Base-by-base conservation (phyloP, 2,329 filamentous ascomycete genomes). In the Rasamsonia emersonii region DNA sequence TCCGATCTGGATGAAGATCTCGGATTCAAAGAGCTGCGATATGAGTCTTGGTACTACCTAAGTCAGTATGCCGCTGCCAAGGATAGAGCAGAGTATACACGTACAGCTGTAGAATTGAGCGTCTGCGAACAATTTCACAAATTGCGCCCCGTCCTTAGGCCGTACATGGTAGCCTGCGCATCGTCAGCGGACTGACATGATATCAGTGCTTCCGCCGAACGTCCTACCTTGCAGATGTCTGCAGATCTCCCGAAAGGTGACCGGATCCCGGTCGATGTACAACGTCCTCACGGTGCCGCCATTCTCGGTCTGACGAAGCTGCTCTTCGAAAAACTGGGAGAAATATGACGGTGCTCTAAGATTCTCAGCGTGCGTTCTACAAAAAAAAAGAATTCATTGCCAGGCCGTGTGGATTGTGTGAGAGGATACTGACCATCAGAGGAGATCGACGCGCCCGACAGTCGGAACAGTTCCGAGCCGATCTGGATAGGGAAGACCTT, bases 211-310 rank as follows among this genome's bases (percentile, higher is more conserved):
- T 11, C 19, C 6, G n/a, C 24, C 11, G 18, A 20, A 18, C 18
- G 9, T 35, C 28, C 9, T 49, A 68, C 69, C 85, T 64, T 94
- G 88, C 14, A 96, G 68, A 65, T 96, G 88, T 34, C 88, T 70
- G 21, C 82, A 82, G 42, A 96, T 95, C 52, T 95, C 86, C 49
- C 71, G 73, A 56, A 96, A 96, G 0, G 86, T 95, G 9, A 70
- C 69, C 0, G 89, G 88, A 58, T 96, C 89, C 39, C 89, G 81
- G 58, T 96, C 89, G 50, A 96, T 95, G 61, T 95, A 95, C 5
- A 96, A 69, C 0, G 89, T 94, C 44, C 82, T 78, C 37, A 93
- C 60, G 32, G 62, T 65, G 24, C 60, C 59, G 34, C 73, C 73
- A 35, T 71, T 70, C 28, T 73, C 71, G 29, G 73, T 79, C 44